Percentiles rank a stretch among this genome's conserved stretches.
Conservation (phyloP, 2,329 filamentous ascomycete genomes). For the Dothistroma septosporum region DNA sequence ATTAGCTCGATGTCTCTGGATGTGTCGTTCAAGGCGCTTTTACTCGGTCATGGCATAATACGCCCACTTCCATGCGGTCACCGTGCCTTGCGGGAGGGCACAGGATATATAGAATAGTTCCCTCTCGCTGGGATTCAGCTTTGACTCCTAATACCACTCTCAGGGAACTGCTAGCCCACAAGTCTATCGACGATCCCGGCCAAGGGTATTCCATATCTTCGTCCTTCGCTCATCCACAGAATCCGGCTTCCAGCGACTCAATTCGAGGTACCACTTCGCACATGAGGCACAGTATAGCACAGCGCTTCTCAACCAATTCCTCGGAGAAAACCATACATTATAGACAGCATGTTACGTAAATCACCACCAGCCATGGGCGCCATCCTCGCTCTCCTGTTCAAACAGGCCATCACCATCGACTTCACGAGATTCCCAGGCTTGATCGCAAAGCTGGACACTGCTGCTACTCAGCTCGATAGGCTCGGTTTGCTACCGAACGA, state of each 20-base stretch:
- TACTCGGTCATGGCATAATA: slow-evolving; percentile 17
- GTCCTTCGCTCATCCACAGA: slow-evolving; percentile 1
- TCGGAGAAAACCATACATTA: slow-evolving; percentile 7
- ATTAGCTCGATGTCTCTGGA: background rate
- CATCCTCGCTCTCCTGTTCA: slow-evolving; percentile 24
- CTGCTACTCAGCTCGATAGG: slow-evolving; percentile 47
- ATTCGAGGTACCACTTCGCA: slow-evolving; percentile 7
- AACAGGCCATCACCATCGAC: slow-evolving; percentile 35
- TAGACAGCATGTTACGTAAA: slow-evolving; percentile 18
- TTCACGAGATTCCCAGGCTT: slow-evolving; percentile 39
- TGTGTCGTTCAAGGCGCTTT: slow-evolving; percentile 13
- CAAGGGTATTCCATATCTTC: slow-evolving; percentile 1
- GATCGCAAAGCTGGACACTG: slow-evolving; percentile 38
- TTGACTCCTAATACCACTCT: slow-evolving; percentile 7
- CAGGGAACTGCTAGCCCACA: slow-evolving; percentile 6
- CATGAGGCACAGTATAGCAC: slow-evolving; percentile 8
- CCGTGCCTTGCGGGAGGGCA: slow-evolving; percentile 12
- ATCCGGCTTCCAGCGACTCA: background rate
- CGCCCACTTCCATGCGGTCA: slow-evolving; percentile 11
- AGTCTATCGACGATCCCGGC: background rate
- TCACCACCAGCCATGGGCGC: slow-evolving; percentile 14
- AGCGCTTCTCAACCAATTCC: slow-evolving; percentile 6
- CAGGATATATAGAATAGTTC: slow-evolving; percentile 21
- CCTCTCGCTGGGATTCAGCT: slow-evolving; percentile 14
- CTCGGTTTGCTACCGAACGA: slow-evolving; percentile 40